Base-by-base conservation (phyloP, 1,139 yeast species). In the Tardiomyces digboiensis region DNA sequence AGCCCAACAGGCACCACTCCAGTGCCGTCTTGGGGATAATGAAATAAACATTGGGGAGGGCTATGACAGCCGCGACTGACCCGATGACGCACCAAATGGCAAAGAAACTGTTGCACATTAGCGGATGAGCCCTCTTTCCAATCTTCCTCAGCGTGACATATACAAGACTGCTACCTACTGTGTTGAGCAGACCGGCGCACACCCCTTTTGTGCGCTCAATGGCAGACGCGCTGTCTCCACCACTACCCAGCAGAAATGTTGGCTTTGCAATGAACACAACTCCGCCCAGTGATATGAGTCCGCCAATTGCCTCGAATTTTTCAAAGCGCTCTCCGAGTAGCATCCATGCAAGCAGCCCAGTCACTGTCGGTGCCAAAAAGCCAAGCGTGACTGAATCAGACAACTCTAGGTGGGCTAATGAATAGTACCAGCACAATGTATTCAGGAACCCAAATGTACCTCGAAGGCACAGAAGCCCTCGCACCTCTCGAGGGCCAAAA, bases 251-350 rank as follows among this genome's bases (percentile, higher is more conserved):
- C 29, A 86, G 53, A 51, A 82, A 82, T n/a, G 75, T 65, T 0
- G 97, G 97, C 56, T 87, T 77, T 1, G 95, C 91, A 52, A 88
- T 84, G 21, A 87, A 64, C 1, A 87, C 52, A 1, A 88, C 96
- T 1, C 97, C 97, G 1, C 70, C 57, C 19, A 88, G 68, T 0
- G 95, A 84, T 2, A 80, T 61, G 0, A 80, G 14, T 1, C 89
- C 83, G 36, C 94, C 88, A 1, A 71, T 56, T 0, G 79, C 84
- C 62, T 88, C 95, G 13, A 79, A 57, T 20, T 71, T 52, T 3
- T 84, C 76, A 61, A 84, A 82, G n/a, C 72, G 64, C 57, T 88
- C 96, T 36, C 75, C 72, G 29, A 88, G 64, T 10, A 82, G 59
- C 2, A 77, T 54, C 73, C 80, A 80, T 0, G 96, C 95, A 46